phyloP scores from a whole-genome alignment of 805 yeast genomes.

The Zygoascus ofunaensis region DNA sequence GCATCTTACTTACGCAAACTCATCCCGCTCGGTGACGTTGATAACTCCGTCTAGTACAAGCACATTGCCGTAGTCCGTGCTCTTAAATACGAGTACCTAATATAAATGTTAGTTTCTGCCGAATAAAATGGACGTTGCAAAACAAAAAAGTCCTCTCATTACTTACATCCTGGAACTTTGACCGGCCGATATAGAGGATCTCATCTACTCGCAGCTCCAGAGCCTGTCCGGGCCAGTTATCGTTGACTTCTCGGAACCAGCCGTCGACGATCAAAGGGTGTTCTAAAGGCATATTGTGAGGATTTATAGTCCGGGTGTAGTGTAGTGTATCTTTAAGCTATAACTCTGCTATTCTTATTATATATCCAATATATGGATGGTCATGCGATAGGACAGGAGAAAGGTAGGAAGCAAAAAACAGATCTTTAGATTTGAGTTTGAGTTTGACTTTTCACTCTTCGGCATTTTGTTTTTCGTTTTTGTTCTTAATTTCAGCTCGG shows the following conservation, averaged over 20 bases:
- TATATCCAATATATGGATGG: too few relatives aligned
- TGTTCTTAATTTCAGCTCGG: too few relatives aligned
- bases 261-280: slow-evolving; percentile 44
- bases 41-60: slow-evolving; percentile 90
- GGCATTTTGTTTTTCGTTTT: background rate
- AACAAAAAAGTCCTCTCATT: background rate
- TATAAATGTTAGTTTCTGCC: too few relatives aligned
- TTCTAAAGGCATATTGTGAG: background rate
- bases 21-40: slow-evolving; percentile 96
- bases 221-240: slow-evolving; percentile 99
- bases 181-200: slow-evolving; percentile 73
- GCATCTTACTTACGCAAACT: slow-evolving; percentile 47
- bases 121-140: background rate
- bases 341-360: too few relatives aligned
- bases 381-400: too few relatives aligned
- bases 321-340: too few relatives aligned
- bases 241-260: slow-evolving; percentile 93
- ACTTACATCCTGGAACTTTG: slow-evolving; percentile 76
- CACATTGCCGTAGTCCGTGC: slow-evolving; percentile 91
- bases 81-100: slow-evolving; percentile 69
- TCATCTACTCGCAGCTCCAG: slow-evolving; percentile 84
- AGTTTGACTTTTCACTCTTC: background rate
- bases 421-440: background rate
- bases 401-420: too few relatives aligned
- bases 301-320: too few relatives aligned